Evolutionary conservation across 2,329 filamentous ascomycete genomes (phyloP), one percentile per base, ranked within the genome.

Genomic region (Akanthomyces lecanii): DNA sequence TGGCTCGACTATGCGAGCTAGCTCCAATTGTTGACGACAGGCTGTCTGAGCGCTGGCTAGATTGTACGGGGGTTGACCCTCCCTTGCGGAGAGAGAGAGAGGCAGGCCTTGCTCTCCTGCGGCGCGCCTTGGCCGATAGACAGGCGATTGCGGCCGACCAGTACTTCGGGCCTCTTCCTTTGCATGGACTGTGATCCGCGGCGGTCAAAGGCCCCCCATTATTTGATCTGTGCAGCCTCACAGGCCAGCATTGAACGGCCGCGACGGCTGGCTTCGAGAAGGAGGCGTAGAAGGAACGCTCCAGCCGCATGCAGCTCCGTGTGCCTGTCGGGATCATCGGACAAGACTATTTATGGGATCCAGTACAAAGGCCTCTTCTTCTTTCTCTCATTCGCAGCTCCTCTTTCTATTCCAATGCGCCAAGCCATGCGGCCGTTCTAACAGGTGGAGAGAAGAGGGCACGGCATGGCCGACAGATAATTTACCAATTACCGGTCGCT

Each of bases 251-350:
- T 44, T 23, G 10, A 45, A 62, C 28, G 16, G 23, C 33, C 6
- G 33, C 33, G 7, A 36, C 33, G 33, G 33, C 61, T 62, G 33
- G 33, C 61, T 62, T 62, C 61, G 44, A 57, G 61, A 62, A 61
- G 52, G 30, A 28, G 36, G n/a, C 28, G 30, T 62, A 23, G 61
- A 62, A 62, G 61, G 52, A 52, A 52, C 48, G 38, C 48, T 45
- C 14, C 8, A 45, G 38, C 48, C 48, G 52, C 23, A 25, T 45
- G 18, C 10, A 18, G 58, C 38, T 23, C 58, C 25, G 36, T 53
- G 58, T 45, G 11, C 58, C 8, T 38, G 48, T n/a, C 14, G n/a
- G 48, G 58, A 53, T 45, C 48, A 47, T 56, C 16, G 23, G 54
- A 23, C 11, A 47, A 23, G 18, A 36, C 44, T 47, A 44, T 57